These are phyloP conservation scores for Halenospora varia DNA, from an alignment of 495 filamentous ascomycete species.

Conservation along the genomic window DNA sequence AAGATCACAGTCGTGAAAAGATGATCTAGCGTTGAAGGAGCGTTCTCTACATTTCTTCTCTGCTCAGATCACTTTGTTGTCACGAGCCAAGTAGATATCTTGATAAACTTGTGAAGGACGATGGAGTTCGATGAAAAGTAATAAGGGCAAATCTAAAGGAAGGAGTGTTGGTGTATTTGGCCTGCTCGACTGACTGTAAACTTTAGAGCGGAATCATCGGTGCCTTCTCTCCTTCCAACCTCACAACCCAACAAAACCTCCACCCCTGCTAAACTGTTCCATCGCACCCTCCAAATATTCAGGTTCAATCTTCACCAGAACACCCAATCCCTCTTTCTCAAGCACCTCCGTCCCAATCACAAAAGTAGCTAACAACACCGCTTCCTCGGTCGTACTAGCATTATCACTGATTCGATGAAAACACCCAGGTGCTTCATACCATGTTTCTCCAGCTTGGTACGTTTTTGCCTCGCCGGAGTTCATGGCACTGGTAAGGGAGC, in stretches of 20 bases:
- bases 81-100: no score
- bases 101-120: no score
- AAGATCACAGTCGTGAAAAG: no score
- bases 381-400: conserved; percentile 13
- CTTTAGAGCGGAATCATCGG: no score
- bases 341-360: conserved; percentile 18
- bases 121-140: no score
- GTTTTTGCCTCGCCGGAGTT: conserved; percentile 14
- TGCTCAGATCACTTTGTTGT: no score
- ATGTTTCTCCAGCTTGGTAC: conserved; percentile 8
- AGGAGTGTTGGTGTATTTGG: no score
- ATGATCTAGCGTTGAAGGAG: no score
- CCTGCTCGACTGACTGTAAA: no score
- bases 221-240: no score
- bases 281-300: conserved; percentile 8
- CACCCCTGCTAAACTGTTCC: background rate
- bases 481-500: conserved; percentile 14
- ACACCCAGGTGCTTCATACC: conserved; percentile 16
- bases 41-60: no score
- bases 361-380: conserved; percentile 12
- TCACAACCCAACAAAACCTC: background rate
- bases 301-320: conserved; percentile 21
- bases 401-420: conserved; percentile 19
- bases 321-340: conserved; percentile 3
- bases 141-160: no score